Evolutionary conservation across 176 grass and related monocot species (phyloP).

Genomic region (Dactylis glomerata): DNA sequence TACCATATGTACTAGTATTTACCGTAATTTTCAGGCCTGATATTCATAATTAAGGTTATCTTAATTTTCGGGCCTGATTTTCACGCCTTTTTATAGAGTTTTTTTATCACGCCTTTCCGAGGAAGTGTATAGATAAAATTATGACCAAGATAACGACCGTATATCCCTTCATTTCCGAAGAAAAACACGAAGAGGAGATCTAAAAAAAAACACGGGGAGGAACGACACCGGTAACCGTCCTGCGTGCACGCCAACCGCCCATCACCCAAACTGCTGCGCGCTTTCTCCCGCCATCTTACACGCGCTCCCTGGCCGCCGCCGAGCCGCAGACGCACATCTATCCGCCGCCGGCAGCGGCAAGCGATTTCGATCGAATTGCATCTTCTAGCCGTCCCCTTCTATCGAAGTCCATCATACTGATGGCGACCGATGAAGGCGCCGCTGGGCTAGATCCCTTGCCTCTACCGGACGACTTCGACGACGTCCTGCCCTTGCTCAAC

Average conservation of each 20-base stretch:
- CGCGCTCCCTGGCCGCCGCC: too few relatives aligned
- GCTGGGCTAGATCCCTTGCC: background rate
- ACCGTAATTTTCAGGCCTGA: too few relatives aligned
- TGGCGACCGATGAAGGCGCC: background rate
- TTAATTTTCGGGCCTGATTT: too few relatives aligned
- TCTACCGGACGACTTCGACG: background rate
- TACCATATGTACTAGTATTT: too few relatives aligned
- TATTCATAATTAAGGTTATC: too few relatives aligned
- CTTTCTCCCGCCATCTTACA: background rate
- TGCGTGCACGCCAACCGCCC: background rate
- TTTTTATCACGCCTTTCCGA: too few relatives aligned
- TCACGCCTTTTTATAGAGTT: too few relatives aligned
- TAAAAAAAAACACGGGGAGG: background rate
- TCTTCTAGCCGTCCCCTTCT: background rate
- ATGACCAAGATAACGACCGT: too few relatives aligned
- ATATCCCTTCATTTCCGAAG: too few relatives aligned
- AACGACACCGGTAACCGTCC: background rate
- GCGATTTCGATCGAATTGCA: background rate
- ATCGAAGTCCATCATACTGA: background rate
- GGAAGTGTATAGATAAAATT: too few relatives aligned
- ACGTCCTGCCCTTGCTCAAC: conserved; percentile 1
- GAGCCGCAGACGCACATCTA: background rate
- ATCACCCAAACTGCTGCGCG: background rate
- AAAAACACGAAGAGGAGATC: too few relatives aligned
- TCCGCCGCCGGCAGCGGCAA: background rate